Evolutionary conservation across 2,329 filamentous ascomycete genomes (phyloP).

Genomic region (Aspergillus alliaceus): DNA sequence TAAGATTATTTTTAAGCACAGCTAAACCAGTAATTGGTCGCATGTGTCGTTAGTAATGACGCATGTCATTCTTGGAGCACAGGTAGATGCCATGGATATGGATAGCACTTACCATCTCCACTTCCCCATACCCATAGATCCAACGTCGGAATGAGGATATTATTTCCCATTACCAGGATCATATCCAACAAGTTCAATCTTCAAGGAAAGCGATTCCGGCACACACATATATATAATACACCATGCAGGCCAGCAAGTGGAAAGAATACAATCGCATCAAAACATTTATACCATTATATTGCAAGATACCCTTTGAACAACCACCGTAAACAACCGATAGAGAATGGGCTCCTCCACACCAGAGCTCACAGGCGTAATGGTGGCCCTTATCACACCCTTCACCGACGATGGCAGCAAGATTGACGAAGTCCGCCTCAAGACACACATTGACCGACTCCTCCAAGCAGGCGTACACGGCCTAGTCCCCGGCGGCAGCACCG

Average conservation of each 20-base stretch:
- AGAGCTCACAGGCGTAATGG: constrained; percentile 44
- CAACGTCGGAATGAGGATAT: background rate
- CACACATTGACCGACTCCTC: constrained; percentile 50
- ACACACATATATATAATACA: background rate
- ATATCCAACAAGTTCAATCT: background rate
- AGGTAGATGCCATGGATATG: background rate
- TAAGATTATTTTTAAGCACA: too few species aligned
- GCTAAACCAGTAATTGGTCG: too few species aligned
- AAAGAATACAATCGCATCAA: background rate
- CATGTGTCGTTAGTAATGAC: too few species aligned
- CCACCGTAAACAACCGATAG: background rate
- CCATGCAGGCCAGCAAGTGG: background rate
- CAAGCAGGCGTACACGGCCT: constrained; percentile 50
- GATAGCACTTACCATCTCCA: too few species aligned
- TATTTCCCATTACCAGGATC: background rate
- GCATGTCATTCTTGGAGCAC: background rate
- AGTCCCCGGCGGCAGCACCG: constrained; percentile 53
- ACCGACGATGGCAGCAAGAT: constrained; percentile 44
- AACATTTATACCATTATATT: background rate
- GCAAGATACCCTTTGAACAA: background rate
- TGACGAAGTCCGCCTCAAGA: constrained; percentile 40
- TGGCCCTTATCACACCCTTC: constrained; percentile 52
- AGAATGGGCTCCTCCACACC: constrained; percentile 15
- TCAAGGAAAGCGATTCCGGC: background rate
- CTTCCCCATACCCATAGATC: background rate